A percentile compares a stretch with the other conserved stretches of the same genome.
Conservation (phyloP, 31 red algal species). For the Porphyra umbilicalis region DNA sequence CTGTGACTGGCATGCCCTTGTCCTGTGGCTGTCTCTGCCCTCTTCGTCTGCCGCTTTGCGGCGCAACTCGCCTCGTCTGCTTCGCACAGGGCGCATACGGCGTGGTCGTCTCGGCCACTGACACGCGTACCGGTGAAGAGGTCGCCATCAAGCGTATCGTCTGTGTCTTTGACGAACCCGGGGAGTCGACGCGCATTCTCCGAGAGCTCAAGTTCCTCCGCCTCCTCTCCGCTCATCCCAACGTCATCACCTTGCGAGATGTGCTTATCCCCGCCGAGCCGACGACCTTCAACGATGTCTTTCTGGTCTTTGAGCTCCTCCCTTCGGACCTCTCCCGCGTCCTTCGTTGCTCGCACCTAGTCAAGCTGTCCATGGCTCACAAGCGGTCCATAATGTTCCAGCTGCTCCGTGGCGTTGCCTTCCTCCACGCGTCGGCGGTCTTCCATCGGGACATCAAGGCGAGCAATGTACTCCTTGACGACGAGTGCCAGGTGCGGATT, state of each 20-base stretch:
- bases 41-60: too few relatives aligned
- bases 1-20: too few relatives aligned
- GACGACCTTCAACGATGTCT: conserved; percentile 50
- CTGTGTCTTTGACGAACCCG: conserved; percentile 84
- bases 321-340: conserved; percentile 86
- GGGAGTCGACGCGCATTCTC: conserved; percentile 71
- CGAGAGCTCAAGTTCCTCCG: conserved; percentile 94
- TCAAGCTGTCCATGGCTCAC: conserved; percentile 41
- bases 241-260: conserved; percentile 60
- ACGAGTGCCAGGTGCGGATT: conserved; percentile 46
- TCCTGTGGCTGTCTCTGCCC: too few relatives aligned
- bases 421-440: conserved; percentile 54
- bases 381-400: conserved; percentile 48
- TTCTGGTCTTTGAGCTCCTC: conserved; percentile 81
- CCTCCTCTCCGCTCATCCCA: conserved; percentile 63
- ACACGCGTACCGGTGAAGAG: conserved; percentile 68
- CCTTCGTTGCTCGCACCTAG: conserved; percentile 54
- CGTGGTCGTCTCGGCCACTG: conserved; percentile 83
- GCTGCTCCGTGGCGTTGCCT: conserved; percentile 46
- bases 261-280: conserved; percentile 50
- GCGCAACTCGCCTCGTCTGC: too few relatives aligned
- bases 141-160: conserved; percentile 96
- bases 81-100: conserved; percentile 68
- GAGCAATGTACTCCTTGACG: conserved; percentile 51
- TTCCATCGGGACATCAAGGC: conserved; percentile 75